Evolutionary conservation across 75 land plant species (phyloP).

Genomic region (Sequoia sempervirens): DNA sequence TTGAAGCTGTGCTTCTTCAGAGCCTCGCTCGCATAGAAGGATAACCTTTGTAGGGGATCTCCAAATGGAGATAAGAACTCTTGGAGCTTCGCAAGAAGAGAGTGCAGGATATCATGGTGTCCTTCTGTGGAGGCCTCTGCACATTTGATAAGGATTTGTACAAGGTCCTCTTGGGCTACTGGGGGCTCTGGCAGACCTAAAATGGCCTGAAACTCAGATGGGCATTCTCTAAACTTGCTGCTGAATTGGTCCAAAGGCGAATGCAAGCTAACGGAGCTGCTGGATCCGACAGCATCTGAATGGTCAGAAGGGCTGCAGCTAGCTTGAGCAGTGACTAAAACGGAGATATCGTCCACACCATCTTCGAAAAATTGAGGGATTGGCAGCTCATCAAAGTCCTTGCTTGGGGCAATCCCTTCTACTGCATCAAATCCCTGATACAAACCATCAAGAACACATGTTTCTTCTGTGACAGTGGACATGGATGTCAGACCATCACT

Average conservation of each 20-base stretch:
- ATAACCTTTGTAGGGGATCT: slow-evolving; percentile 21
- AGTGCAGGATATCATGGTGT: background rate
- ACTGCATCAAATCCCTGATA: slow-evolving; percentile 6
- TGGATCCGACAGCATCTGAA: slow-evolving; percentile 1
- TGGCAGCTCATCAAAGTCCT: background rate
- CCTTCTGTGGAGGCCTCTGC: background rate
- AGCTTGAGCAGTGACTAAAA: background rate
- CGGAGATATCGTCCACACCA: slow-evolving; percentile 3
- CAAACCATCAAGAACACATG: slow-evolving; percentile 2
- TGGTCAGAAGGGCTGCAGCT: slow-evolving; percentile 7
- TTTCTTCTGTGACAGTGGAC: slow-evolving; percentile 3
- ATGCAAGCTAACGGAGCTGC: slow-evolving; percentile 1
- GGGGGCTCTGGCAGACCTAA: background rate
- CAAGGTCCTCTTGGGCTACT: background rate
- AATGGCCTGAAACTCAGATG: background rate
- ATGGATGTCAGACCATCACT: background rate
- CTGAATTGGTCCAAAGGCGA: background rate
- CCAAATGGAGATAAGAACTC: slow-evolving; percentile 13
- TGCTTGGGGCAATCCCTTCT: slow-evolving; percentile 7
- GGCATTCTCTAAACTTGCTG: slow-evolving; percentile 3
- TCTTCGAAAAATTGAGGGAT: slow-evolving; percentile 2
- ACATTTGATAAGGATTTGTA: slow-evolving; percentile 7
- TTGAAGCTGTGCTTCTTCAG: slow-evolving; percentile 7
- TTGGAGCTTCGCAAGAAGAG: slow-evolving; percentile 5
- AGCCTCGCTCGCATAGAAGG: slow-evolving; percentile 18